phyloP scores from a whole-genome alignment of 805 yeast species.

The Cyberlindnera saturnus region DNA sequence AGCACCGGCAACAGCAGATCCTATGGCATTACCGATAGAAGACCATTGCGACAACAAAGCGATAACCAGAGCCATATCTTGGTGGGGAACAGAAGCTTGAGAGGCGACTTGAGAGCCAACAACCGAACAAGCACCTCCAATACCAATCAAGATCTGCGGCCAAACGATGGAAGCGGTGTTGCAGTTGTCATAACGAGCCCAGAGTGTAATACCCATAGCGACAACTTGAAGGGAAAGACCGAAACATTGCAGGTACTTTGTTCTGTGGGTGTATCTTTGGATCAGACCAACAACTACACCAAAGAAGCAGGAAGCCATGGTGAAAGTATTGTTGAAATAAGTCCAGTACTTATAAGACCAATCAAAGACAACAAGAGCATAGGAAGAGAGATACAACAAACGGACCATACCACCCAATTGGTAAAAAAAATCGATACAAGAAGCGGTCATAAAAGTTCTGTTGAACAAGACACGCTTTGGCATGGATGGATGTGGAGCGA shows the following conservation, averaged over 20 bases:
- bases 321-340: slow-evolving; percentile 31
- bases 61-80: slow-evolving; percentile 35
- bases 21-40: slow-evolving; percentile 34
- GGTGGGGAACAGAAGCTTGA: slow-evolving; percentile 37
- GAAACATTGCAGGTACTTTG: slow-evolving; percentile 30
- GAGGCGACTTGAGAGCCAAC: slow-evolving; percentile 32
- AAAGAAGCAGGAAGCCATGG: slow-evolving; percentile 32
- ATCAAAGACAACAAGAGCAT: slow-evolving; percentile 27
- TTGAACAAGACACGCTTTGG: slow-evolving; percentile 32
- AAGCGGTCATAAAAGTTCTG: slow-evolving; percentile 32
- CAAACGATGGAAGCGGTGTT: slow-evolving; percentile 24
- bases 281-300: slow-evolving; percentile 32
- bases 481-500: slow-evolving; percentile 32
- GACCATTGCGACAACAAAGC: slow-evolving; percentile 30
- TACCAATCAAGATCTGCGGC: slow-evolving; percentile 31
- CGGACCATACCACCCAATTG: slow-evolving; percentile 26
- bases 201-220: slow-evolving; percentile 28
- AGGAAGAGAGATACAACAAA: slow-evolving; percentile 29
- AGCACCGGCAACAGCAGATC: slow-evolving; percentile 34
- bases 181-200: slow-evolving; percentile 21
- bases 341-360: slow-evolving; percentile 30
- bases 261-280: slow-evolving; percentile 30
- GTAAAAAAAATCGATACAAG: slow-evolving; percentile 29
- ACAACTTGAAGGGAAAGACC: slow-evolving; percentile 30
- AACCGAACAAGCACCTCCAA: slow-evolving; percentile 35